Conservation (phyloP, 345 rosid species). For the Brassica nigra region DNA sequence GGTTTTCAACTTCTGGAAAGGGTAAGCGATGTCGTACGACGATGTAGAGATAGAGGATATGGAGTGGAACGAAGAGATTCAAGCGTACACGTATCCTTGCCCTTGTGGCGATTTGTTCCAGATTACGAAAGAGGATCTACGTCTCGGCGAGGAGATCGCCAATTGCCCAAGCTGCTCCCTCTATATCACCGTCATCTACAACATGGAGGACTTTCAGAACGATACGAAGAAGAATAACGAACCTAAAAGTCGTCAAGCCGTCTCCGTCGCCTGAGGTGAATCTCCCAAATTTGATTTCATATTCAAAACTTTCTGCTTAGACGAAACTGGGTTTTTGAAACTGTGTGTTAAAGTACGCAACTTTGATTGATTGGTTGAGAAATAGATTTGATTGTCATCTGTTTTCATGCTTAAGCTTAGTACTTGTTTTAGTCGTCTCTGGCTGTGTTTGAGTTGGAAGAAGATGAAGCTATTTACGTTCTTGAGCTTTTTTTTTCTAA, state of each 20-base stretch:
- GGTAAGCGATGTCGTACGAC: constrained; percentile 79
- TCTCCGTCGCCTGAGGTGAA: constrained; percentile 61
- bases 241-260: constrained; percentile 47
- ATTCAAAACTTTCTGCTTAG: neutral
- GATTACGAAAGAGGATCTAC: constrained; percentile 84
- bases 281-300: neutral
- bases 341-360: neutral
- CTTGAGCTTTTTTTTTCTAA: neutral
- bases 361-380: neutral
- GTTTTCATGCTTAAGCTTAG: constrained; percentile 6
- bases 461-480: neutral
- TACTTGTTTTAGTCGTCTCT: neutral
- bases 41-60: constrained; percentile 97
- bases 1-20: neutral
- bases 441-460: neutral
- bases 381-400: constrained; percentile 4
- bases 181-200: constrained; percentile 84
- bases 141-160: constrained; percentile 81
- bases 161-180: constrained; percentile 95
- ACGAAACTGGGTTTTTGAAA: neutral
- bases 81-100: constrained; percentile 83
- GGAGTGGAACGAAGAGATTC: constrained; percentile 88
- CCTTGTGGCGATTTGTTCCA: constrained; percentile 96
- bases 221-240: constrained; percentile 39
- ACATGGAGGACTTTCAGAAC: constrained; percentile 68